These are phyloP conservation scores for Penicillium vulpinum DNA, from an alignment of 2,329 filamentous ascomycete species.

Conservation along the genomic window DNA sequence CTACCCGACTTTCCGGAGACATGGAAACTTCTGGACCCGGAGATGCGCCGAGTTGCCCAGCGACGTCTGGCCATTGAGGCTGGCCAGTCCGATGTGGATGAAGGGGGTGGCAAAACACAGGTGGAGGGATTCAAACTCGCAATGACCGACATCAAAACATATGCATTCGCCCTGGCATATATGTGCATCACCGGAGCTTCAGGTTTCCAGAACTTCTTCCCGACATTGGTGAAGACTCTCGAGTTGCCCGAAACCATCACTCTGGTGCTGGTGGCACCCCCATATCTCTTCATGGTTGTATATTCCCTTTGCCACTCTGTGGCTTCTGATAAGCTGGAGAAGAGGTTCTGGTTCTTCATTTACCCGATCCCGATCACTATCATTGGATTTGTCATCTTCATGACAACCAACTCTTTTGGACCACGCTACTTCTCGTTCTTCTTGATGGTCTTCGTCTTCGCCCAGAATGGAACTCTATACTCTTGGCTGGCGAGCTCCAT, in stretches of 20 bases:
- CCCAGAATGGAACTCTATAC: slow-evolving; percentile 34
- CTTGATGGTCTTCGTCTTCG: slow-evolving; percentile 58
- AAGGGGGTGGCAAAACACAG: slow-evolving; percentile 49
- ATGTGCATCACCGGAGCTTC: slow-evolving; percentile 49
- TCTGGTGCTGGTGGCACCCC: slow-evolving; percentile 54
- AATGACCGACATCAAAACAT: slow-evolving; percentile 54
- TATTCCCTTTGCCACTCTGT: slow-evolving; percentile 49
- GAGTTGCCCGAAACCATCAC: slow-evolving; percentile 49
- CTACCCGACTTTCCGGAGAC: slow-evolving; percentile 49
- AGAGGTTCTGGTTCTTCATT: slow-evolving; percentile 55
- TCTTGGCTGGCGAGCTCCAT: slow-evolving; percentile 53
- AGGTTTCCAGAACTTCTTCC: slow-evolving; percentile 60
- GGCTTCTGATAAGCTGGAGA: slow-evolving; percentile 46
- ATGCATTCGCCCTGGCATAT: slow-evolving; percentile 46
- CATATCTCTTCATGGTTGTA: slow-evolving; percentile 56
- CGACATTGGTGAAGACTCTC: slow-evolving; percentile 51
- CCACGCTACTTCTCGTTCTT: slow-evolving; percentile 58
- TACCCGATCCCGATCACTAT: slow-evolving; percentile 55
- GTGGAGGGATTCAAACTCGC: slow-evolving; percentile 53
- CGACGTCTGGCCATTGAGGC: slow-evolving; percentile 53
- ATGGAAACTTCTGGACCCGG: slow-evolving; percentile 44
- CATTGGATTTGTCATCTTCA: slow-evolving; percentile 56
- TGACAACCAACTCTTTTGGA: slow-evolving; percentile 53
- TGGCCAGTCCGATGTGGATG: slow-evolving; percentile 51
- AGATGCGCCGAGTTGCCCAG: slow-evolving; percentile 50